A percentile compares a stretch with the other conserved stretches of the same genome.
Conservation (phyloP, 192 early-diverging fungal species). For the Kappamyces sp. region DNA sequence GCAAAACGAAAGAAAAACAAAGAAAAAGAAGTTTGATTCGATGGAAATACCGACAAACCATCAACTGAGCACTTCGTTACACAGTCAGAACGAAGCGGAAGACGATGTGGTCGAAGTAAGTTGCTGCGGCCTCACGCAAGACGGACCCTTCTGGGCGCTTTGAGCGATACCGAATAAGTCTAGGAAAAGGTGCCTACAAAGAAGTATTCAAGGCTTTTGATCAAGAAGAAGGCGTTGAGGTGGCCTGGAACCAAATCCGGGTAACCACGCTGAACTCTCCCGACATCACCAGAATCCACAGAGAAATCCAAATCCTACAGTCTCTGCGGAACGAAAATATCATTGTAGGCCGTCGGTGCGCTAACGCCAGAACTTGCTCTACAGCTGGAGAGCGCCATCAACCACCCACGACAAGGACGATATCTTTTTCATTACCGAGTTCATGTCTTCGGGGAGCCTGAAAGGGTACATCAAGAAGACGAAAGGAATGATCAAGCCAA, state of each 20-base stretch:
- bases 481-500: slow-evolving; percentile 60
- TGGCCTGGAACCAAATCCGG: slow-evolving; percentile 82
- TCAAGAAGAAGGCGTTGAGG: slow-evolving; percentile 81
- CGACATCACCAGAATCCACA: slow-evolving; percentile 18
- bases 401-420: slow-evolving; percentile 36
- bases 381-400: slow-evolving; percentile 52
- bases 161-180: slow-evolving; percentile 46
- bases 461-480: slow-evolving; percentile 70
- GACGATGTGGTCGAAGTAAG: too few relatives aligned
- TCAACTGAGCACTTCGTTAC: too few relatives aligned
- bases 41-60: too few relatives aligned
- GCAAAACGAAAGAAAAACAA: too few relatives aligned
- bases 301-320: slow-evolving; percentile 68
- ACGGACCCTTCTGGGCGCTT: slow-evolving; percentile 64
- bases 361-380: slow-evolving; percentile 46
- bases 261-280: slow-evolving; percentile 28
- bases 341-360: slow-evolving; percentile 33
- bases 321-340: slow-evolving; percentile 74
- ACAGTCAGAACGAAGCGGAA: too few relatives aligned
- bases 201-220: slow-evolving; percentile 83
- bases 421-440: slow-evolving; percentile 80
- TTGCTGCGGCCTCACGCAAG: slow-evolving; percentile 5
- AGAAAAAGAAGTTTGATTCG: too few relatives aligned
- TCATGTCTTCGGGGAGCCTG: slow-evolving; percentile 83
- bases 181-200: slow-evolving; percentile 84